These are phyloP conservation scores for Trypanosoma boissoni DNA, from an alignment of 208 protist genomes.

Conservation along the genomic window DNA sequence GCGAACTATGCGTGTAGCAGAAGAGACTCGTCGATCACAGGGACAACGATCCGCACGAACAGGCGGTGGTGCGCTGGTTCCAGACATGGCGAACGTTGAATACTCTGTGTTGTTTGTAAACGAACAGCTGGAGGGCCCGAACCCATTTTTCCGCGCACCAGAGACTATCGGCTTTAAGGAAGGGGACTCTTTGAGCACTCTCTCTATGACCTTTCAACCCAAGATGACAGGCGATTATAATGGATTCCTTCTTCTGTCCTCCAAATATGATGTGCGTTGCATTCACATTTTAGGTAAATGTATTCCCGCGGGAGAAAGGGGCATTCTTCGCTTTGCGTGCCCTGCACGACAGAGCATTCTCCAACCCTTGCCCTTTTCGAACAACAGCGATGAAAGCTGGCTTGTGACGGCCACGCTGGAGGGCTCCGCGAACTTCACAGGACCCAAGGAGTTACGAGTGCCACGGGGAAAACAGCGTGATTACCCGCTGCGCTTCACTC, in stretches of 20 bases:
- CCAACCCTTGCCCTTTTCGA: slow-evolving; percentile 89
- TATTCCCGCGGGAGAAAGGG: slow-evolving; percentile 62
- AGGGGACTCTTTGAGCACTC: slow-evolving; percentile 11
- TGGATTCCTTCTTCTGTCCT: slow-evolving; percentile 79
- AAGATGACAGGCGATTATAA: slow-evolving; percentile 80
- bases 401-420: slow-evolving; percentile 66
- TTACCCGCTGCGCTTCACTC: slow-evolving; percentile 89
- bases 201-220: slow-evolving; percentile 79
- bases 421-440: slow-evolving; percentile 85
- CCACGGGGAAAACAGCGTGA: slow-evolving; percentile 52
- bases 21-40: slow-evolving; percentile 49
- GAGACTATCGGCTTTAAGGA: slow-evolving; percentile 22
- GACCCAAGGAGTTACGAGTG: slow-evolving; percentile 77
- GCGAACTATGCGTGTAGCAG: slow-evolving; percentile 61
- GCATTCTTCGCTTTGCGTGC: slow-evolving; percentile 84
- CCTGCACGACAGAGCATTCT: slow-evolving; percentile 83
- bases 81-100: slow-evolving; percentile 20
- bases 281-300: slow-evolving; percentile 78
- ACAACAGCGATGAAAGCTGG: slow-evolving; percentile 84
- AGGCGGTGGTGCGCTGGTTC: slow-evolving; percentile 11
- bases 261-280: slow-evolving; percentile 82
- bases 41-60: slow-evolving; percentile 4
- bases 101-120: slow-evolving; percentile 71
- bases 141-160: slow-evolving; percentile 74
- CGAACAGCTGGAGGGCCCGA: slow-evolving; percentile 67